Base-by-base conservation (phyloP, 176 grass and related monocot genomes). In the Rhynchospora breviuscula region DNA sequence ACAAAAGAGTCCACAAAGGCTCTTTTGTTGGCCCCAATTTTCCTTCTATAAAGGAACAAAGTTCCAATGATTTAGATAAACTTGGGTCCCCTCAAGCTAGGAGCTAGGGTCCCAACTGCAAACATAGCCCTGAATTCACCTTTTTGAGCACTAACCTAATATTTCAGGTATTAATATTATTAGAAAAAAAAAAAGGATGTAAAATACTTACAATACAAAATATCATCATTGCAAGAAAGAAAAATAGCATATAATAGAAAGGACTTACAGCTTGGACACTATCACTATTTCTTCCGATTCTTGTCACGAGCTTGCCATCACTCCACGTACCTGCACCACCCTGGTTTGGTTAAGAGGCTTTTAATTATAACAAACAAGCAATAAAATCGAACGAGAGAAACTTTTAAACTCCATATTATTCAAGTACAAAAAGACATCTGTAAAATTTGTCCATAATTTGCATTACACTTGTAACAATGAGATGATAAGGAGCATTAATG, bases 291-390 rank as follows among this genome's bases (percentile, higher is more conserved):
- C 86, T 94, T 81, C 95, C 95, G 60, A 98, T 98, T 89, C 92
- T 90, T 57, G 95, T 98, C 83, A 98, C 93, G 46, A 98, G 95
- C 82, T 98, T 98, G 49, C 95, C 95, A 83, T 98, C 95, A 85
- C 95, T 98, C 95, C 95, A 98, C 81, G 95, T 98, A 98, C 95
- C 95, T 98, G 95, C 95, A 98, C 95, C 95, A 93, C 95, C 95
- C 95, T 98, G 92, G 72, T 97, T 86, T 83, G 86, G 89, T 74
- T 97, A 92, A 92, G 90, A 87, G 88, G 48, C 22, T 76, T 53
- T 76, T 76, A 76, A 76, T 76, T 54, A 76, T 22, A 76, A 53
- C 48, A 76, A 76, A 76, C 72, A 53, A 9, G 52, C 33, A 53
- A 67, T 51, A 52, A 81, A 64, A 64, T 12, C 9, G 33, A 67